Base-by-base conservation (phyloP, 176 grass and related monocot species). In the Oryza glaberrima region DNA sequence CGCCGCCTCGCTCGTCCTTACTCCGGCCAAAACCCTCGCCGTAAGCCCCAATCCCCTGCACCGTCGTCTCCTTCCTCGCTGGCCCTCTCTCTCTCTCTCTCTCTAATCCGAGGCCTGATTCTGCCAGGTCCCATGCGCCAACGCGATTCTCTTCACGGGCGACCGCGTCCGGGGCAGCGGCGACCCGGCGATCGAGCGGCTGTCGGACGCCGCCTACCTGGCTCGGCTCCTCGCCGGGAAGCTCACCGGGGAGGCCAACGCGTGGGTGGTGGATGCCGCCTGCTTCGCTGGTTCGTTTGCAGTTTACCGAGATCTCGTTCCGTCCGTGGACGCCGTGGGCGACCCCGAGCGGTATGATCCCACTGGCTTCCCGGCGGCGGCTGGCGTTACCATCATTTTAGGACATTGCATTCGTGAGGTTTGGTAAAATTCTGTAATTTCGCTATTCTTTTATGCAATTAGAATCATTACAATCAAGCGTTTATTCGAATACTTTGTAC, bases 141-240 rank as follows among this genome's bases (percentile, higher is more conserved):
- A 98, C 54, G 93, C 83, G n/a, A 89, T 95, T 38, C 92, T 98
- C 36, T 98, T 95, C 83, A 92, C 84, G 25, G 96, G 96, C 36
- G 96, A 98, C 83, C 91, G 83, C 54, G 85, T 93, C 28, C 68
- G 77, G 22, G 77, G 89, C 63, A 92, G 91, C 11, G 87, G 89
- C 1, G 88, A 95, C 16, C 85, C 93, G 76, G 73, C 32, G 75
- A 92, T 98, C 32, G 91, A 92, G 34, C 90, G 80, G 81, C 84
- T 98, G n/a, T 94, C 91, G 2, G 87, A 94, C 81, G 69, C 89
- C 15, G 45, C 75, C 75, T 89, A 88, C 84, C 76, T 98, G 30
- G 79, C 84, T 11, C 58, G 71, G 8, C 56, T 86, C 32, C 82
- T 95, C 65, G 85, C 87, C 14, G 87, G 70, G 40, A 98, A 92